Evolutionary conservation across 2,329 filamentous ascomycete species (phyloP), one percentile per base, ranked within the genome.

Genomic region (Anisogramma anomala): DNA sequence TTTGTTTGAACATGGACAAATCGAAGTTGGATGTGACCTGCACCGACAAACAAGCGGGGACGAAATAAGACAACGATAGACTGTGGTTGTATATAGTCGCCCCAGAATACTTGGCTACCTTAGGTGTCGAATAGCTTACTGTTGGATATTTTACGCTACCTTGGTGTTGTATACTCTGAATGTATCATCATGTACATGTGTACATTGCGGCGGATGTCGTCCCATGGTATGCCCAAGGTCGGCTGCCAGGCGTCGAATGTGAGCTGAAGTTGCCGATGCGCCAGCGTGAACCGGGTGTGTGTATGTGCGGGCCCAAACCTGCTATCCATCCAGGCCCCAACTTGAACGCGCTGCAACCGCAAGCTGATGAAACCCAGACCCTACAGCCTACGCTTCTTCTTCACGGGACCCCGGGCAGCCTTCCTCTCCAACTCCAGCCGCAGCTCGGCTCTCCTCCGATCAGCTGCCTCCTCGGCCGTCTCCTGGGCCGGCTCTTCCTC

Each of bases 321-420:
- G n/a, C n/a, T n/a, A n/a, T n/a, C n/a, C n/a, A n/a, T n/a, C n/a
- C n/a, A n/a, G n/a, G n/a, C n/a, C n/a, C n/a, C n/a, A n/a, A n/a
- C n/a, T n/a, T n/a, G n/a, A n/a, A n/a, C n/a, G n/a, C n/a, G n/a
- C n/a, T n/a, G n/a, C n/a, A n/a, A n/a, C n/a, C n/a, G n/a, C n/a
- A n/a, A n/a, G n/a, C n/a, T n/a, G 13, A 30, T 15, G 11, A 30
- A n/a, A 14, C 11, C 33, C 6, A 5, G 10, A 1, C 23, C 26
- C 52, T 53, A 77, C 46, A 76, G 76, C 37, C 63, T 69, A 32
- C 72, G 61, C 57, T 73, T 76, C 60, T 77, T 77, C 55, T 67
- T 72, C 6, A 59, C 62, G 4, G 72, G 72, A 1, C 66, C 67
- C 14, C 63, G 64, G 0, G 66, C 62, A 3, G 64, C 64, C 50